These are phyloP conservation scores for Vaccinium corymbosum DNA, from an alignment of 148 eudicot genomes.

Conservation along the genomic window DNA sequence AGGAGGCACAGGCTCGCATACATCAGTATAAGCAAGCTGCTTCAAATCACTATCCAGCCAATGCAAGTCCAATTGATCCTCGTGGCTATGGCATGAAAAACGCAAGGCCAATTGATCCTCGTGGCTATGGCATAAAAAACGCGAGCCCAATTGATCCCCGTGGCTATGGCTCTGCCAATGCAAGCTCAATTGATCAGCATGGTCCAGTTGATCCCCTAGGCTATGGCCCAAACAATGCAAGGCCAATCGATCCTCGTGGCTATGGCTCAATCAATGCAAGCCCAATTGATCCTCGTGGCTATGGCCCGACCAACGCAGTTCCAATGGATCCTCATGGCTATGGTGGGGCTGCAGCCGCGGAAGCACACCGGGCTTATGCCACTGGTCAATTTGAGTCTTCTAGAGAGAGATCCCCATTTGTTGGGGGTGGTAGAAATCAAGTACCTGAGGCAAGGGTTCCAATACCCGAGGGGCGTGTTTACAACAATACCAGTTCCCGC, in stretches of 20 bases:
- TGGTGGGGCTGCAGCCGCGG: conserved; percentile 14
- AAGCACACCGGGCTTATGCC: conserved; percentile 17
- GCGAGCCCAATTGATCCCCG: neutral
- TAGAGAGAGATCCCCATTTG: conserved; percentile 19
- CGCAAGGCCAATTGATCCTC: neutral
- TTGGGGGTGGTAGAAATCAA: conserved; percentile 21
- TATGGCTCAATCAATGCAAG: too few relatives aligned
- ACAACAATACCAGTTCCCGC: conserved; percentile 24
- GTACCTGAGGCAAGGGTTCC: conserved; percentile 25
- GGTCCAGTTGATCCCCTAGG: neutral
- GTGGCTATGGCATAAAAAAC: conserved; percentile 2
- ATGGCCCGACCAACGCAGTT: neutral
- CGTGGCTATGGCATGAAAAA: neutral
- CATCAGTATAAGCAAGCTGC: conserved; percentile 21
- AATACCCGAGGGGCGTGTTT: conserved; percentile 26
- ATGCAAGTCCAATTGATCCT: conserved; percentile 10
- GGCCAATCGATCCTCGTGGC: neutral
- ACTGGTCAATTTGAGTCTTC: conserved; percentile 9
- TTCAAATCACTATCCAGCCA: neutral
- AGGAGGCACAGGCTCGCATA: conserved; percentile 22
- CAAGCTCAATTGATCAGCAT: neutral
- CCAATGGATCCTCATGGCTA: conserved; percentile 16
- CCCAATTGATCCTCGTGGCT: neutral
- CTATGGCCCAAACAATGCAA: neutral
- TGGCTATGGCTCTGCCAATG: conserved; percentile 2